These are phyloP conservation scores for Fusarium sp. DNA, from an alignment of 2,329 filamentous ascomycete genomes.

Conservation along the genomic window DNA sequence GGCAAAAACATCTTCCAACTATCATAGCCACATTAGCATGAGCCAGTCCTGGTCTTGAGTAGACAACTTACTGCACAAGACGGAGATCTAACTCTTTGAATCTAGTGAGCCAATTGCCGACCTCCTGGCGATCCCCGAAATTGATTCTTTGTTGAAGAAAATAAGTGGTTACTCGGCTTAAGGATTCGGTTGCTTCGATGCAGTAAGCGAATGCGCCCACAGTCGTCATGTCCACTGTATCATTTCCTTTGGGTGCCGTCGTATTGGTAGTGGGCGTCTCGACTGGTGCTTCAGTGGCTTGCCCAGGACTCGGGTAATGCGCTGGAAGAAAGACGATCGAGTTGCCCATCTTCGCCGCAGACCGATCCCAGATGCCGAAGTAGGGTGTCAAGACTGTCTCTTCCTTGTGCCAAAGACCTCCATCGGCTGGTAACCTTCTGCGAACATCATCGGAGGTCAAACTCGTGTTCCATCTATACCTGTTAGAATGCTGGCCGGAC, in stretches of 20 bases:
- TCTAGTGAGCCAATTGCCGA: conserved; percentile 61
- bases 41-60: no score
- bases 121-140: conserved; percentile 56
- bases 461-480: conserved; percentile 53
- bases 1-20: conserved; percentile 56
- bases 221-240: conserved; percentile 53
- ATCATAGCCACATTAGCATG: accelerated
- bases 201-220: conserved; percentile 64
- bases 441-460: conserved; percentile 53
- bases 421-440: conserved; percentile 55
- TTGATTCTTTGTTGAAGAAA: conserved; percentile 63
- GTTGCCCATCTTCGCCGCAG: conserved; percentile 57
- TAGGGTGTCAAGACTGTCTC: conserved; percentile 59
- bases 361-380: conserved; percentile 63
- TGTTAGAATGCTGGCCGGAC: background rate
- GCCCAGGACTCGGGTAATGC: conserved; percentile 49
- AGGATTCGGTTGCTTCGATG: conserved; percentile 63
- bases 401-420: conserved; percentile 58
- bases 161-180: conserved; percentile 61
- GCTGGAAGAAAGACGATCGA: conserved; percentile 57
- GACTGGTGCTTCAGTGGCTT: conserved; percentile 22
- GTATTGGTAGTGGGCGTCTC: conserved; percentile 21
- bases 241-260: background rate
- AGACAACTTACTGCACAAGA: conserved; percentile 56
- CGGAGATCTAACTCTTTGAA: conserved; percentile 65